Conservation (phyloP, 805 yeast genomes). For the Starmerella vaccinii region DNA sequence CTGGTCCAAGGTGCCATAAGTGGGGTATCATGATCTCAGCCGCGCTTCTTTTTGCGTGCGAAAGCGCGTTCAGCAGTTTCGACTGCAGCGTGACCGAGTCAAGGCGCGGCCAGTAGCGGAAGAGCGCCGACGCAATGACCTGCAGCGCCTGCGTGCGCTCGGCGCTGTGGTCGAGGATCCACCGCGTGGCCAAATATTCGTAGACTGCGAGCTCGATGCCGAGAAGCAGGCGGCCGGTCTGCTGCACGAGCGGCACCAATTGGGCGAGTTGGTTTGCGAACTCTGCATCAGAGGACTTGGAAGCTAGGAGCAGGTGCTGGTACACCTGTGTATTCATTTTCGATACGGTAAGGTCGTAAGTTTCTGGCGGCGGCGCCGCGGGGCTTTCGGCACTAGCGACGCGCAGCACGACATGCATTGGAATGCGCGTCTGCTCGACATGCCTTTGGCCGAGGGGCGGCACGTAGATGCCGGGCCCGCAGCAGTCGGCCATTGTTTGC, state of each 20-base stretch:
- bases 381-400: not conserved
- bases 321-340: conserved; percentile 7
- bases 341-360: not conserved
- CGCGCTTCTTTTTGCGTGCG: conserved; percentile 5
- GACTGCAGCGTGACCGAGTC: not conserved
- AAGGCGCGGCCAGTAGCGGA: conserved; percentile 16
- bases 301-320: not conserved
- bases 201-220: conserved; percentile 13
- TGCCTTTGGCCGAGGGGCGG: conserved; percentile 18
- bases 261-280: conserved; percentile 11
- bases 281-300: conserved; percentile 7
- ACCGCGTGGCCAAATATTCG: conserved; percentile 13
- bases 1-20: conserved; percentile 17
- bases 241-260: conserved; percentile 15
- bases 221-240: conserved; percentile 9
- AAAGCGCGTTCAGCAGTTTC: conserved; percentile 10
- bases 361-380: conserved; percentile 10
- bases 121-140: conserved; percentile 8
- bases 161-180: conserved; percentile 6
- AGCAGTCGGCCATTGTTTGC: conserved; percentile 1
- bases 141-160: conserved; percentile 8
- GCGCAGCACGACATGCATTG: conserved; percentile 1
- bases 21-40: conserved; percentile 12
- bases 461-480: conserved; percentile 8
- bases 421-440: conserved; percentile 3